Evolutionary conservation across 2,329 filamentous ascomycete species (phyloP), one percentile per base, ranked within the genome.

Genomic region (Phoma sp.): DNA sequence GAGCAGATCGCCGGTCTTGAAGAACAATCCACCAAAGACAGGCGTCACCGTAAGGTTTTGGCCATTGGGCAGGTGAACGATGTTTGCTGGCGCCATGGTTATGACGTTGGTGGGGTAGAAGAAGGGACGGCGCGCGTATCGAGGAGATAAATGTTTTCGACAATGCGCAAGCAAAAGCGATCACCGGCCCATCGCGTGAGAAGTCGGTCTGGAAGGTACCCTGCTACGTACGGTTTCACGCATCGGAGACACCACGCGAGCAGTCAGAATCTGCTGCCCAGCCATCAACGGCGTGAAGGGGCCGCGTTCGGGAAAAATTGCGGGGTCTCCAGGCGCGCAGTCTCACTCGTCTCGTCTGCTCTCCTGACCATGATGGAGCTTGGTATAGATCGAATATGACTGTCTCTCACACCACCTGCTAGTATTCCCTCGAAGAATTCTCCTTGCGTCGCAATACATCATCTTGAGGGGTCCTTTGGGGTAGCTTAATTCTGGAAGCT

Each of bases 1-100:
- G 67, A 83, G 89, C 59, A 90, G 78, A 58, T 95, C 89, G 70
- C 91, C 89, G 52, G 87, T 85, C 73, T 93, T 95, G 86, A 97
- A 97, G 67, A 88, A 90, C 51, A 95, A 82, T 29, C 93, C 93
- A n/a, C 90, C 91, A 72, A 96, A 97, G 24, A 96, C 91, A 0
- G 92, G 90, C 11, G 86, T 86, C 29, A 96, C 89, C 3, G 87
- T 89, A 69, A 95, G 84, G 60, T 83, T 88, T 77, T 95, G 91
- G 68, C 93, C 93, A 77, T 97, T 96, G 42, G 93, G 93, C 63
- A 98, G 81, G 73, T 89, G 84, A 55, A 93, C 80, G 41, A 83
- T 69, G 25, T 77, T 74, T 40, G 61, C 61, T 43, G 75, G 77
- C 22, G 77, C 69, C 73, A 80, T 80, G 18, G 58, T 58, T 64